phyloP scores from a whole-genome alignment of 2,329 filamentous ascomycete genomes.

The Alternaria ethzedia region DNA sequence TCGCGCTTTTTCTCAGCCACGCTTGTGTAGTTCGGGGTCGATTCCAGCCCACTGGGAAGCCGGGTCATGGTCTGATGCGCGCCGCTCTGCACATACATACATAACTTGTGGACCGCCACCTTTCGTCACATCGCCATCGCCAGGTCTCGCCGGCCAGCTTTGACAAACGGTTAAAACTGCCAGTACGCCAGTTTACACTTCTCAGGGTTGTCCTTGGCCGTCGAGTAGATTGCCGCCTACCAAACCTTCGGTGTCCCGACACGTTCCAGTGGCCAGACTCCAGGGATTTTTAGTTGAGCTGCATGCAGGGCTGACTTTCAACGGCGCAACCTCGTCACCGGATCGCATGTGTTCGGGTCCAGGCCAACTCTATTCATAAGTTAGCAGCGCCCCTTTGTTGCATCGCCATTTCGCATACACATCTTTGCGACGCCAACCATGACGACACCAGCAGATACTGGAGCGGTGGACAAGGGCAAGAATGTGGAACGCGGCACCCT shows the following conservation, averaged over 20 bases:
- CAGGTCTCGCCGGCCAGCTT: slow-evolving; percentile 11
- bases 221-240: slow-evolving; percentile 6
- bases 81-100: slow-evolving; percentile 19
- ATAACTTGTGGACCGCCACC: slow-evolving; percentile 24
- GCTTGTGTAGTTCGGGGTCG: slow-evolving; percentile 36
- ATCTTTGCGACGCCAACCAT: slow-evolving; percentile 19
- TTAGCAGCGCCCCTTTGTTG: slow-evolving; percentile 4
- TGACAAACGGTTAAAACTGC: slow-evolving; percentile 2
- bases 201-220: slow-evolving; percentile 25
- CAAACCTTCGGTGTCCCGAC: slow-evolving; percentile 27
- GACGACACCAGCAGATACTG: slow-evolving; percentile 31
- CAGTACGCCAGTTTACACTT: neutral
- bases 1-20: slow-evolving; percentile 27
- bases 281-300: slow-evolving; percentile 25
- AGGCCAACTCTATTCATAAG: neutral
- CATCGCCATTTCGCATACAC: neutral
- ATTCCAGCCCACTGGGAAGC: slow-evolving; percentile 36
- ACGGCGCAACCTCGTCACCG: slow-evolving; percentile 9
- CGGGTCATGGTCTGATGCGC: slow-evolving; percentile 24
- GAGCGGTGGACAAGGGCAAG: slow-evolving; percentile 23
- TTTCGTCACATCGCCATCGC: slow-evolving; percentile 16
- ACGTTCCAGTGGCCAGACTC: slow-evolving; percentile 35
- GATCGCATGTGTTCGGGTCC: slow-evolving; percentile 4
- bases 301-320: slow-evolving; percentile 34
- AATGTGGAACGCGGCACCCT: slow-evolving; percentile 39